Conservation (phyloP, 1,284 basidiomycete genomes). For the Stygiomarasmius scandens region DNA sequence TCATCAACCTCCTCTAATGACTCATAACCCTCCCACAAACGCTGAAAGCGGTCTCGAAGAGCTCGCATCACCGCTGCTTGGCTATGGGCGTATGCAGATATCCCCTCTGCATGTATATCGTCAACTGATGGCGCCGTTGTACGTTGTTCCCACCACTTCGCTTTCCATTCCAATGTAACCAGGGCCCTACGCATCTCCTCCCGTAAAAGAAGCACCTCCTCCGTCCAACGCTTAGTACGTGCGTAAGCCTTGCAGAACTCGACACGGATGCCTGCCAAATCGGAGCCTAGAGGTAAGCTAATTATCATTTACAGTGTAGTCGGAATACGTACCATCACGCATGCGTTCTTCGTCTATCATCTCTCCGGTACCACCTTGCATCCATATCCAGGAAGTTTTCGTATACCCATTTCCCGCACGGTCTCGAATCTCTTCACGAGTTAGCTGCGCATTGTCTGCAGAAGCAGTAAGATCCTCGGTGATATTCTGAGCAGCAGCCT, state of each 20-base stretch:
- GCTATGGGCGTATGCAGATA: not conserved
- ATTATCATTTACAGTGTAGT: not conserved
- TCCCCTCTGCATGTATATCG: not conserved
- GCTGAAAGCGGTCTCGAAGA: not conserved
- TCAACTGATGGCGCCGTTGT: not conserved
- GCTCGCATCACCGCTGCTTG: not conserved
- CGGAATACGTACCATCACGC: not conserved
- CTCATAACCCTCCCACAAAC: not conserved
- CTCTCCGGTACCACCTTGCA: not conserved
- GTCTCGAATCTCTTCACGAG: not conserved
- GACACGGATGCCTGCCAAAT: not conserved
- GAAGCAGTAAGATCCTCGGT: not conserved
- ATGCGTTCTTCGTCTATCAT: not conserved
- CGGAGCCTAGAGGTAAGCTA: not conserved
- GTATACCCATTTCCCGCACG: not conserved
- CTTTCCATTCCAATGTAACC: not conserved
- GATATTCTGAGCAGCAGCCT: not conserved
- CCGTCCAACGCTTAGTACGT: not conserved
- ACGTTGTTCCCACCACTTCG: not conserved
- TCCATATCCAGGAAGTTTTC: not conserved
- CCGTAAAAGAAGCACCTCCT: not conserved
- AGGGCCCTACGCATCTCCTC: not conserved
- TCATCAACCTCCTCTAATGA: not conserved
- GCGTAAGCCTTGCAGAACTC: not conserved
- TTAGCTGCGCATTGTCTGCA: not conserved